Base-by-base conservation (phyloP, 1,284 basidiomycete genomes). In the Psilocybe mexicana region DNA sequence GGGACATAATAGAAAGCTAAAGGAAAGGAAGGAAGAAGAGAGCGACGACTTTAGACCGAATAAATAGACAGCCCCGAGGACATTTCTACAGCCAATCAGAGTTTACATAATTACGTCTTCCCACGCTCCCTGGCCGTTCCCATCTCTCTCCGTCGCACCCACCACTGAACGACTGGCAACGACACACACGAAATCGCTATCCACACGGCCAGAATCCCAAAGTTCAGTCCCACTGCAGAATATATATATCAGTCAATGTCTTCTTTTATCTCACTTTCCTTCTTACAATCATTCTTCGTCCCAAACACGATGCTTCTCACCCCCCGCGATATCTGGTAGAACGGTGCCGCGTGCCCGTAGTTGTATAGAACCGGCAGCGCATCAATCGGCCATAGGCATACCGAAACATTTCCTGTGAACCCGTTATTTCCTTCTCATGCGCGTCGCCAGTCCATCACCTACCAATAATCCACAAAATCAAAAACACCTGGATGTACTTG, bases 261-360 rank as follows among this genome's bases (percentile, higher is more conserved):
- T 30, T 50, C 26, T 43, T 36, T 42, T 35, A 28, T 6, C 35
- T 44, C 30, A 11, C 28, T 38, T 40, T 11, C 38, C 38, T 5
- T 72, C 79, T 59, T 62, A 84, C 83, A 65, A 52, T 76, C 65
- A 61, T 91, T 86, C 65, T 83, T 84, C 1, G 87, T 88, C 57
- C 81, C 72, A 66, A 92, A 92, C 43, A 91, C 73, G 62, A 93
- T 78, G 14, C 84, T 78, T 35, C 90, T 77, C 45, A 87, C 81
- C 5, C 82, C 79, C 25, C 73, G 70, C 1, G 81, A 80, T 35
- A 87, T 75, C 63, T 90, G 87, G 74, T 88, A 90, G 71, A 92
- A 91, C 0, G 90, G 90, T 66, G 79, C 78, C 0, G 80, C 88
- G 60, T 85, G 85, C 7, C 84, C 86, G 62, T 87, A 88, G 52